phyloP scores from a whole-genome alignment of 164 flowering plant genomes.

The Piper betle region DNA sequence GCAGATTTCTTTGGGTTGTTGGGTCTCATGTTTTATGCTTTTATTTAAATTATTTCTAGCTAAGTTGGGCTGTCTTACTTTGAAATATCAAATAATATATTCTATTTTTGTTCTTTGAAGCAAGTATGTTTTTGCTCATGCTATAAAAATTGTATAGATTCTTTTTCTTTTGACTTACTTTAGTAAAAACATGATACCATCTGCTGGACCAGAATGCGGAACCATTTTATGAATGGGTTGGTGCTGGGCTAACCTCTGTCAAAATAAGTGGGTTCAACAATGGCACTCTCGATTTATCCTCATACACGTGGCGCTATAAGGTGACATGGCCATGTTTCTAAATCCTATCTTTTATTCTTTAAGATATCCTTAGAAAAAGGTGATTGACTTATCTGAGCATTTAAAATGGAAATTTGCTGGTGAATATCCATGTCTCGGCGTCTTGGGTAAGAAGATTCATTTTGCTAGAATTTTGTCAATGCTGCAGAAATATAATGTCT shows the following conservation, averaged over 20 bases:
- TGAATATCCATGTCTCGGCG: no score
- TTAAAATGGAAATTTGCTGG: no score
- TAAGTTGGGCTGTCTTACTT: neutral
- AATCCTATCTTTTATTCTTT: neutral
- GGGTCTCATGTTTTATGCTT: slow-evolving; percentile 2
- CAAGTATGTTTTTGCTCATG: neutral
- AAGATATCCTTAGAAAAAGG: no score
- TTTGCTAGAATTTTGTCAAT: neutral
- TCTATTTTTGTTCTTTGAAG: neutral
- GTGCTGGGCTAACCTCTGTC: slow-evolving; percentile 81
- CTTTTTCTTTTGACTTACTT: slow-evolving; percentile 2
- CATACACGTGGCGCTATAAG: slow-evolving; percentile 64
- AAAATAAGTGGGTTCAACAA: slow-evolving; percentile 48
- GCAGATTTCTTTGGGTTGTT: neutral
- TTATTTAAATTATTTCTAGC: neutral
- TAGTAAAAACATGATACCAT: neutral
- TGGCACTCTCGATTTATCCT: slow-evolving; percentile 58
- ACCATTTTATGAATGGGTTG: slow-evolving; percentile 72
- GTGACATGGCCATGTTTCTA: slow-evolving; percentile 17
- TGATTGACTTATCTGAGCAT: no score
- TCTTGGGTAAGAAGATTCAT: neutral
- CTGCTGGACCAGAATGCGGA: slow-evolving; percentile 60
- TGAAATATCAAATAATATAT: no score
- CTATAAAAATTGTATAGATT: neutral
- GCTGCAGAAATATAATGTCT: no score